Base-by-base conservation (phyloP, 257 asterid genomes). In the Penstemon davidsonii region DNA sequence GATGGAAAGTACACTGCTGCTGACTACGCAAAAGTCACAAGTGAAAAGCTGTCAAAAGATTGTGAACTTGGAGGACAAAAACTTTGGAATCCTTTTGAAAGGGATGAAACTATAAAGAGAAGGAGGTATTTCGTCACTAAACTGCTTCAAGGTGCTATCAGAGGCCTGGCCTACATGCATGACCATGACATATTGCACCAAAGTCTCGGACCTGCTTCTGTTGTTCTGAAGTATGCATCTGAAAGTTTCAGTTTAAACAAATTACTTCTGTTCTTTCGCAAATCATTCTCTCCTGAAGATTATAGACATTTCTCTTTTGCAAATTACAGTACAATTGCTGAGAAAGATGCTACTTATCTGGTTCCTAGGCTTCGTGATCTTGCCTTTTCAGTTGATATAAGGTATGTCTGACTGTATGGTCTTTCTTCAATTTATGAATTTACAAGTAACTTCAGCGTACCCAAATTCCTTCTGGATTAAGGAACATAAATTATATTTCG, bases 341-440 rank as follows among this genome's bases (percentile, higher is more conserved):
- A 92, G 83, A 86, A 81, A 81, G 97, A 89, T 71, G 92, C 95
- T 56, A 71, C 81, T 69, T 89, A 84, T 84, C 82, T 92, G 74
- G 77, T 86, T 79, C 96, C 98, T 50, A 86, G 85, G 83, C 97
- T 92, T 70, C 91, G 97, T n/a, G 98, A 92, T 82, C 96, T 92
- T 60, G 95, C 95, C 78, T 92, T 92, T 74, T 89, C 98, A 43
- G 96, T 92, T 56, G 95, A 86, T 78, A 57, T 87, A 79, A 83
- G 96, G 98, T 89, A 81, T 60, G 63, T 55, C 43, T 44, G 33
- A 39, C 46, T 8, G 41, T 53, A 6, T 49, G 64, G 51, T 33
- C 7, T 68, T 76, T 69, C 44, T 54, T 72, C 55, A 62, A 46
- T 18, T 58, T 54, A 4, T 62, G n/a, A 37, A 42, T 50, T 18